These are phyloP conservation scores for Termitomyces sp. DNA, from an alignment of 768 basidiomycete species.

Conservation along the genomic window DNA sequence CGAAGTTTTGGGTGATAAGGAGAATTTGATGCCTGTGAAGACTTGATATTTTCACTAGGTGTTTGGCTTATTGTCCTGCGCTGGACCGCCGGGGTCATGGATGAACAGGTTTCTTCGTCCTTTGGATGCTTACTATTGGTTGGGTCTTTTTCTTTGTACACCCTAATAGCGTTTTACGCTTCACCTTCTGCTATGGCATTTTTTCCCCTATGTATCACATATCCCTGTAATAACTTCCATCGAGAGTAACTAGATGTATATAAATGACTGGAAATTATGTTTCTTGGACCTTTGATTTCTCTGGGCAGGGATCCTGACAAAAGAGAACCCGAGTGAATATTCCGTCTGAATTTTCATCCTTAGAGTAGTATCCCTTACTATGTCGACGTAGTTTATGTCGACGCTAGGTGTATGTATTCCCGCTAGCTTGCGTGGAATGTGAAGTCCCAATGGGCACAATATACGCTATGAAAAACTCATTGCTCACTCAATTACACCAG, in stretches of 20 bases:
- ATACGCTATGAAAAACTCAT: background rate
- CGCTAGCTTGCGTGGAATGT: background rate
- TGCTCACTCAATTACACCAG: background rate
- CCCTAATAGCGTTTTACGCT: background rate
- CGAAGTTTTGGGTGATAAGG: constrained; percentile 44
- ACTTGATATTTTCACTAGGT: background rate
- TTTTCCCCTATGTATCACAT: background rate
- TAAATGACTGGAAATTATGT: background rate
- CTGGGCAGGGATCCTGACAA: too few relatives aligned
- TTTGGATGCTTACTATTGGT: background rate
- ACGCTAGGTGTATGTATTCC: background rate
- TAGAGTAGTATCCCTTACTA: background rate
- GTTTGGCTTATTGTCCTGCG: background rate
- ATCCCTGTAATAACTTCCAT: background rate
- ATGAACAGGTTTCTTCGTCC: background rate
- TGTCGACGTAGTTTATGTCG: too few relatives aligned
- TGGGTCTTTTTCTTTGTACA: background rate
- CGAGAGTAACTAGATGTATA: background rate
- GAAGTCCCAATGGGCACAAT: background rate
- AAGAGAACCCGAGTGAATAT: background rate
- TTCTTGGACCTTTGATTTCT: background rate
- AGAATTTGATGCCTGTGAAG: constrained; percentile 33
- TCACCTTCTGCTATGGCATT: background rate
- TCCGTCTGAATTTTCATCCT: background rate
- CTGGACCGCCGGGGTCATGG: background rate